Evolutionary conservation across 1,284 basidiomycete genomes (phyloP).

Genomic region (Mycena citricolor): DNA sequence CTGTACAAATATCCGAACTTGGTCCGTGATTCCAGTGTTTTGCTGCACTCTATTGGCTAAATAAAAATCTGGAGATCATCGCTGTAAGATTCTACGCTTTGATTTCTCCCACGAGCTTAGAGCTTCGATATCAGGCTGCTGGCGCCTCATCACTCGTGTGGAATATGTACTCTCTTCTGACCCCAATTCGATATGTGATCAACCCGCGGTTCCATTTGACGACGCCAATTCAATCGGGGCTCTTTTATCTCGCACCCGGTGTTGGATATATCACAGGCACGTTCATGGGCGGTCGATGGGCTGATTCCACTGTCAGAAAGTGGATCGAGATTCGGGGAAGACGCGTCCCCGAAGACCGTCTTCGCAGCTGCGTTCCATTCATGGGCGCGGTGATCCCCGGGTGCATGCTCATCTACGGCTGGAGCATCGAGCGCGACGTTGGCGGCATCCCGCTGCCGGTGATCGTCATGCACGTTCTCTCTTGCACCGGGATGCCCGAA

Average conservation of each 20-base stretch:
- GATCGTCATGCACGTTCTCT: slow-evolving; percentile 15
- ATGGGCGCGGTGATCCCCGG: slow-evolving; percentile 16
- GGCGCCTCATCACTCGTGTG: slow-evolving; percentile 17
- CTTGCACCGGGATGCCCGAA: background rate
- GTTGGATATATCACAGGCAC: slow-evolving; percentile 17
- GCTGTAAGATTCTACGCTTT: slow-evolving; percentile 13
- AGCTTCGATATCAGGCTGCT: background rate
- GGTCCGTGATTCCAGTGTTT: slow-evolving; percentile 2
- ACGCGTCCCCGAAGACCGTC: slow-evolving; percentile 19
- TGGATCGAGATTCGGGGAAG: slow-evolving; percentile 20
- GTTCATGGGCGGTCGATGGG: slow-evolving; percentile 20
- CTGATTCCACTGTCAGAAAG: slow-evolving; percentile 20
- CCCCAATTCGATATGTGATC: slow-evolving; percentile 21
- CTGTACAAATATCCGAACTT: slow-evolving; percentile 22
- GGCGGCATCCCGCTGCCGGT: slow-evolving; percentile 20
- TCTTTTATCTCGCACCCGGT: slow-evolving; percentile 22
- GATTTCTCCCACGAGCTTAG: background rate
- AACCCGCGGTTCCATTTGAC: slow-evolving; percentile 19
- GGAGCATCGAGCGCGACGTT: slow-evolving; percentile 19
- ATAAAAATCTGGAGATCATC: slow-evolving; percentile 9
- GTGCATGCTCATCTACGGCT: slow-evolving; percentile 21
- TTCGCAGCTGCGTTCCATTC: slow-evolving; percentile 18
- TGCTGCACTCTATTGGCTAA: background rate
- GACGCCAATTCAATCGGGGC: slow-evolving; percentile 19
- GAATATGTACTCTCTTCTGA: slow-evolving; percentile 20